A percentile compares a stretch with the other conserved stretches of the same genome.
Evolutionary conservation across 441 rosid species (phyloP).

Genomic region (Mallotus repandus): DNA sequence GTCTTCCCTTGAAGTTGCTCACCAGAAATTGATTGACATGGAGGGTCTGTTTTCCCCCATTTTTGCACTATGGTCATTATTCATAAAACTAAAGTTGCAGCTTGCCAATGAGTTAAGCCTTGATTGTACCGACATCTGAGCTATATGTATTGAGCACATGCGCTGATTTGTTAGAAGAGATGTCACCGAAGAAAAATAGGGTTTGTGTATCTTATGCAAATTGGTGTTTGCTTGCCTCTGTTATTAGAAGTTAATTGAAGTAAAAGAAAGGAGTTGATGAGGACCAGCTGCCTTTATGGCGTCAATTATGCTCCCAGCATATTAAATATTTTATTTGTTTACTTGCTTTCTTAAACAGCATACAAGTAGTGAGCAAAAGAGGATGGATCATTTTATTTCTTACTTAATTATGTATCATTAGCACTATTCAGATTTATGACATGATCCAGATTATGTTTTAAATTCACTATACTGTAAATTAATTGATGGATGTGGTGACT

Average conservation of each 20-base stretch:
- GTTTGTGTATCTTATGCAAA: not conserved
- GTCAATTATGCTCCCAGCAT: not conserved
- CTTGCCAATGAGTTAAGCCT: too few species aligned
- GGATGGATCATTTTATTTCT: too few species aligned
- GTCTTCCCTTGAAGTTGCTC: conserved; percentile 2
- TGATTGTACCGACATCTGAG: not conserved
- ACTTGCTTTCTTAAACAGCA: too few species aligned
- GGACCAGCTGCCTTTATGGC: conserved; percentile 21
- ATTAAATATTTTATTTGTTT: too few species aligned
- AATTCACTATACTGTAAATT: too few species aligned
- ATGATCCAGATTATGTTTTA: too few species aligned
- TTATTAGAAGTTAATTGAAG: conserved; percentile 23
- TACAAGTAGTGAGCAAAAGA: too few species aligned
- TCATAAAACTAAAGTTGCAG: too few species aligned
- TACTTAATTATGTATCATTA: too few species aligned
- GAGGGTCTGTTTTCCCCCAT: not conserved
- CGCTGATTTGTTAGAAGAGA: not conserved
- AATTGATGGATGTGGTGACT: too few species aligned
- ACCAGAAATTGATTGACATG: not conserved
- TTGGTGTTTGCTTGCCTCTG: conserved; percentile 14
- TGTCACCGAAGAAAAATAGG: conserved; percentile 8
- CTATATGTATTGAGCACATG: too few species aligned
- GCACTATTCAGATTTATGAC: too few species aligned
- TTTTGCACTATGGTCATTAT: not conserved
- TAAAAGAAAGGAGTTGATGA: conserved; percentile 30